Evolutionary conservation across 768 basidiomycete genomes (phyloP).

Genomic region (Leccinellum rugosiceps): DNA sequence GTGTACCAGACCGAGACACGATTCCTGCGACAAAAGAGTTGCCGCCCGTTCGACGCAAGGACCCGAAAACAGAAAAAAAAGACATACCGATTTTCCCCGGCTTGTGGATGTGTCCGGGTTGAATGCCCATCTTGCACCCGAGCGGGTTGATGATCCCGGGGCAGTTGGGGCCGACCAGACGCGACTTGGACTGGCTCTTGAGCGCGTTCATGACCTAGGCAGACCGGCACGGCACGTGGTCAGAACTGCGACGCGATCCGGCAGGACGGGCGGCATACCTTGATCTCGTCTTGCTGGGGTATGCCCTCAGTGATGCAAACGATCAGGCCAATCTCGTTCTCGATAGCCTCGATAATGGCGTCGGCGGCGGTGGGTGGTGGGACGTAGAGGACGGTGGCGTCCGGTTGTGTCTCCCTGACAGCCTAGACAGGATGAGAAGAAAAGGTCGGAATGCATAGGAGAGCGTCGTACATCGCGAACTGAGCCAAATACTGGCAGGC

Average conservation of each 20-base stretch:
- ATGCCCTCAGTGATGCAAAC: slow-evolving; percentile 99
- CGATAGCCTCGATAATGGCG: slow-evolving; percentile 98
- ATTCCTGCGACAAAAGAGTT: slow-evolving; percentile 54
- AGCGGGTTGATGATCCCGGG: slow-evolving; percentile 96
- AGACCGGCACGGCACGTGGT: not conserved
- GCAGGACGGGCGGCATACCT: slow-evolving; percentile 41
- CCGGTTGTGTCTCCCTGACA: slow-evolving; percentile 79
- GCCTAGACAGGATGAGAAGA: slow-evolving; percentile 51
- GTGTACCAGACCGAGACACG: slow-evolving; percentile 90
- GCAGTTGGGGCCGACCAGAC: slow-evolving; percentile 98
- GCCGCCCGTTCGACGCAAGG: not conserved
- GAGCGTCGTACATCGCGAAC: slow-evolving; percentile 74
- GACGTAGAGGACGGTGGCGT: slow-evolving; percentile 95
- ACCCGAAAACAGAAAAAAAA: not conserved
- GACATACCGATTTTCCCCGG: slow-evolving; percentile 89
- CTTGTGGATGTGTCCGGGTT: slow-evolving; percentile 95
- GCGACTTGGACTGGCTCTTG: slow-evolving; percentile 89
- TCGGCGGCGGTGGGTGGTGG: slow-evolving; percentile 96
- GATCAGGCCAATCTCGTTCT: slow-evolving; percentile 95
- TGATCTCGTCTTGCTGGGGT: slow-evolving; percentile 95
- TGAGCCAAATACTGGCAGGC: slow-evolving; percentile 88
- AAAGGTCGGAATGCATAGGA: not conserved
- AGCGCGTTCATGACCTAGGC: slow-evolving; percentile 87
- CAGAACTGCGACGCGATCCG: not conserved
- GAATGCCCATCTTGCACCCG: slow-evolving; percentile 99